phyloP scores from a whole-genome alignment of 345 rosid species.

The Pelargonium nanum region DNA sequence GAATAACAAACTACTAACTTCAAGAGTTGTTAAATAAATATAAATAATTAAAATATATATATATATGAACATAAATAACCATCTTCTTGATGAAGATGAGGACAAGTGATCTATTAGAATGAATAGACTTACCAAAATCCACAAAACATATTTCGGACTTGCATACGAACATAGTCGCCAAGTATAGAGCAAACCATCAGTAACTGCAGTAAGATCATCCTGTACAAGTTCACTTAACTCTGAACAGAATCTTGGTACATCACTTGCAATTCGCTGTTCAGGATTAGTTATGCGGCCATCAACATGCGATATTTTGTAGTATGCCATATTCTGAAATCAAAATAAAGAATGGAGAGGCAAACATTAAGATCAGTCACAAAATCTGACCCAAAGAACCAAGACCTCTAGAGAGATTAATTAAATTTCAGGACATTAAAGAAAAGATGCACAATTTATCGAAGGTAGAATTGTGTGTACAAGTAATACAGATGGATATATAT shows the following conservation, averaged over 20 bases:
- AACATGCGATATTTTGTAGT: slow-evolving; percentile 95
- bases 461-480: too few species aligned
- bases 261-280: slow-evolving; percentile 93
- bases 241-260: slow-evolving; percentile 84
- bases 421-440: too few species aligned
- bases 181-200: slow-evolving; percentile 78
- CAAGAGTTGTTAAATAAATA: neutral
- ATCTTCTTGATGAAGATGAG: too few species aligned
- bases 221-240: slow-evolving; percentile 92
- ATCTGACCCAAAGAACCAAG: too few species aligned
- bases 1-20: neutral
- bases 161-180: slow-evolving; percentile 97
- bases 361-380: too few species aligned
- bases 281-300: slow-evolving; percentile 90
- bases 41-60: neutral
- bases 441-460: too few species aligned
- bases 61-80: neutral
- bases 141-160: slow-evolving; percentile 88
- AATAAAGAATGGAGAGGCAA: slow-evolving; percentile 5
- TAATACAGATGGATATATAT: too few species aligned
- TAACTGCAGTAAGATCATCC: slow-evolving; percentile 85
- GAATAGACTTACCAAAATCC: slow-evolving; percentile 69
- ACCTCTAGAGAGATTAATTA: too few species aligned
- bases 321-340: slow-evolving; percentile 80
- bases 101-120: neutral